A percentile compares a stretch with the other conserved stretches of the same genome.
Conservation (phyloP, 495 filamentous ascomycete genomes). For the Penicillium desertorum region DNA sequence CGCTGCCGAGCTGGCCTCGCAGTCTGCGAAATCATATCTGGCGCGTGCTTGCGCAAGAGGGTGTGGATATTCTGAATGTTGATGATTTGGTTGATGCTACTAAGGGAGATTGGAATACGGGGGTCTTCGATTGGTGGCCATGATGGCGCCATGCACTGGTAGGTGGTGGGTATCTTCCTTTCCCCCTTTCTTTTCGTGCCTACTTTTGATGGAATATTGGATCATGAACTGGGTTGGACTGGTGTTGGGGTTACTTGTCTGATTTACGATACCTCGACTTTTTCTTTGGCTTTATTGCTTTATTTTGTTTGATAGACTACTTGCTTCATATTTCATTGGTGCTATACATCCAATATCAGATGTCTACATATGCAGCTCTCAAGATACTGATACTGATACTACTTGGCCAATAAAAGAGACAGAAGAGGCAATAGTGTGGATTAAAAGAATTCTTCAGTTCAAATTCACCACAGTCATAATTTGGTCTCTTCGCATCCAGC, state of each 20-base stretch:
- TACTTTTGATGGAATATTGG: conserved; percentile 7
- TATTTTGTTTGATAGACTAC: conserved; percentile 6
- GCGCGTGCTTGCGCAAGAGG: conserved; percentile 68
- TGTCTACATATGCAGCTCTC: not conserved
- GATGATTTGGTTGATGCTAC: conserved; percentile 67
- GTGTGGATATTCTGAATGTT: conserved; percentile 74
- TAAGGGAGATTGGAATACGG: conserved; percentile 43
- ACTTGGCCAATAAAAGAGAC: not conserved
- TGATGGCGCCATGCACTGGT: conserved; percentile 7
- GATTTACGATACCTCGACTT: conserved; percentile 11
- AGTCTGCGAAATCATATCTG: conserved; percentile 71
- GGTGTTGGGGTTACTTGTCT: conserved; percentile 3
- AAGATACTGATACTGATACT: not conserved
- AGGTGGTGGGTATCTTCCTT: conserved; percentile 10
- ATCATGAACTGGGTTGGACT: conserved; percentile 9
- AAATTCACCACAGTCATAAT: not conserved
- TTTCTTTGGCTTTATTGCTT: conserved; percentile 4
- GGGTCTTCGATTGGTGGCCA: conserved; percentile 43
- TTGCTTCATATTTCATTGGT: conserved; percentile 2
- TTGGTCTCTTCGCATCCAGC: not conserved
- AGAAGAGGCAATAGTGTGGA: not conserved
- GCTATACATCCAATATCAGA: conserved; percentile 1
- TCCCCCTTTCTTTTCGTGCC: not conserved
- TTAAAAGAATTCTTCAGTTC: not conserved
- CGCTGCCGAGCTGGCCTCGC: conserved; percentile 74